These are phyloP conservation scores for Eucalyptus leucophloia DNA, from an alignment of 345 rosid species.

Conservation along the genomic window DNA sequence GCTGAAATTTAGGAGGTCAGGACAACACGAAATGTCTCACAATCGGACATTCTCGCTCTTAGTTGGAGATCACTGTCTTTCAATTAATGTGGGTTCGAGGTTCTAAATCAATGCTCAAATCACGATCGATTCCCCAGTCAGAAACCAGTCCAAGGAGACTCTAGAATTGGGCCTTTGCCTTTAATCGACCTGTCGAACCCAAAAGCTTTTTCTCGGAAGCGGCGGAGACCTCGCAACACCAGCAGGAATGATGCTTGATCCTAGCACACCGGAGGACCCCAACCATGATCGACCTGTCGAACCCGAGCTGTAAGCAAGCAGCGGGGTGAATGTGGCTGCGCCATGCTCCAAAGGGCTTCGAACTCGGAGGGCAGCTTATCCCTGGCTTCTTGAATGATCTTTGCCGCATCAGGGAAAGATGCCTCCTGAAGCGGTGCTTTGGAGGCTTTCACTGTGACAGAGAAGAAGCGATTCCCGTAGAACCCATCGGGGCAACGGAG, in stretches of 20 bases:
- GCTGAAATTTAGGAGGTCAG: neutral
- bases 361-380: constrained; percentile 25
- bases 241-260: neutral
- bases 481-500: constrained; percentile 47
- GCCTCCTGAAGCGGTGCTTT: constrained; percentile 9
- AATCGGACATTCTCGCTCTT: neutral
- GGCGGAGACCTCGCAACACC: neutral
- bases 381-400: constrained; percentile 33
- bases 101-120: neutral
- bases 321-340: neutral
- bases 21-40: neutral
- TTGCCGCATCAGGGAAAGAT: constrained; percentile 20
- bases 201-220: too few relatives aligned
- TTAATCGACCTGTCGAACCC: too few relatives aligned
- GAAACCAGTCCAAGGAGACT: neutral
- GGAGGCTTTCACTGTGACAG: constrained; percentile 28
- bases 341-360: neutral
- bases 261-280: neutral
- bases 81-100: neutral
- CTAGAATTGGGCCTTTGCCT: neutral
- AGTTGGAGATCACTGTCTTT: neutral
- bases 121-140: neutral
- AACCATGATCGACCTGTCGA: neutral
- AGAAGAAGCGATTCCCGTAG: constrained; percentile 64
- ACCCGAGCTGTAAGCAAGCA: neutral